A percentile compares a stretch with the other conserved stretches of the same genome.
Conservation (phyloP, 345 rosid species). For the Schrenkiella parvula region DNA sequence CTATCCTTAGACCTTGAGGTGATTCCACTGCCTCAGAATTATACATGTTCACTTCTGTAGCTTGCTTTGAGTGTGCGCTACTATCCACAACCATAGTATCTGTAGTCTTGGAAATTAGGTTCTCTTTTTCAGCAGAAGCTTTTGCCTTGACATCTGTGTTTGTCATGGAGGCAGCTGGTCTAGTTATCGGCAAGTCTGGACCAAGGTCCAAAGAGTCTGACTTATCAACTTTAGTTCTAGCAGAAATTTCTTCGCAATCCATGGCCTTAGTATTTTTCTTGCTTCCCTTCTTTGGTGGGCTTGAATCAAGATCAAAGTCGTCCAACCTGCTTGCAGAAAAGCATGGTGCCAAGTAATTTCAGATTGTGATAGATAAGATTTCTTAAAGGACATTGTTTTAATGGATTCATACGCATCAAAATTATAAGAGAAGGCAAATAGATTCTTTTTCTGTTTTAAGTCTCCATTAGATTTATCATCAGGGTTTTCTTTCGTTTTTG, state of each 20-base stretch:
- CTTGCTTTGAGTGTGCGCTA: slow-evolving; percentile 19
- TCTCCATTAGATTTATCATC: slow-evolving; percentile 43
- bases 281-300: slow-evolving; percentile 38
- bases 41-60: slow-evolving; percentile 22
- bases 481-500: slow-evolving; percentile 51
- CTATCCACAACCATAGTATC: slow-evolving; percentile 23
- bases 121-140: slow-evolving; percentile 34
- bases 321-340: slow-evolving; percentile 48
- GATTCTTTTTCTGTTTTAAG: slow-evolving; percentile 39
- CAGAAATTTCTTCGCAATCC: slow-evolving; percentile 31
- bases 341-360: slow-evolving; percentile 26
- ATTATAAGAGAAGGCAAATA: slow-evolving; percentile 66
- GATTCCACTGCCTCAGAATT: slow-evolving; percentile 29
- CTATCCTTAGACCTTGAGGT: slow-evolving; percentile 20
- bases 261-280: slow-evolving; percentile 30
- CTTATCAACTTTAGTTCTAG: slow-evolving; percentile 23
- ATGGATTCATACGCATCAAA: slow-evolving; percentile 56
- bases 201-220: slow-evolving; percentile 27
- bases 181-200: not conserved
- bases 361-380: not conserved
- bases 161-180: slow-evolving; percentile 18
- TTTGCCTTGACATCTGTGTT: slow-evolving; percentile 28
- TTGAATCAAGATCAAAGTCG: slow-evolving; percentile 47
- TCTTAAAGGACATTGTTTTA: not conserved
- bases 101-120: slow-evolving; percentile 28